Evolutionary conservation across 192 early-diverging fungal genomes (phyloP).

Genomic region (Gaertneriomyces semiglobifer): DNA sequence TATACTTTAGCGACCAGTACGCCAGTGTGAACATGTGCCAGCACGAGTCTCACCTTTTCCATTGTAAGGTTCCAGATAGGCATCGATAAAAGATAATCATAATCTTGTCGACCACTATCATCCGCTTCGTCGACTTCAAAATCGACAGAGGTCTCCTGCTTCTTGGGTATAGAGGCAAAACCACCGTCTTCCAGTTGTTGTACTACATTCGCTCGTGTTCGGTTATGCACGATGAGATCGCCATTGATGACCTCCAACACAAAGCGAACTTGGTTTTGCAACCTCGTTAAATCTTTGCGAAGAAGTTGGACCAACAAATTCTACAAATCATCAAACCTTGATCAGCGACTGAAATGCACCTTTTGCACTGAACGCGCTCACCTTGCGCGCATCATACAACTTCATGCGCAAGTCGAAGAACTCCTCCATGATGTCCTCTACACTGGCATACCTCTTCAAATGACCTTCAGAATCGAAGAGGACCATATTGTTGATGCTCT

Average conservation of each 20-base stretch:
- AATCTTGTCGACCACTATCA: conserved; percentile 35
- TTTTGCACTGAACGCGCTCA: conserved; percentile 21
- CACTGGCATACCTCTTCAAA: conserved; percentile 64
- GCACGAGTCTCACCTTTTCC: conserved; percentile 51
- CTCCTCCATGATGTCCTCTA: conserved; percentile 76
- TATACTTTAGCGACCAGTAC: not conserved
- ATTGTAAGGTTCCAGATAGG: conserved; percentile 77
- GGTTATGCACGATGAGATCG: conserved; percentile 68
- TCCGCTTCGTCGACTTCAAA: conserved; percentile 23
- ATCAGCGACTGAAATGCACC: too few species aligned
- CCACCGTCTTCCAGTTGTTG: conserved; percentile 54
- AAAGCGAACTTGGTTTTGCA: conserved; percentile 75
- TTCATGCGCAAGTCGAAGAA: conserved; percentile 76
- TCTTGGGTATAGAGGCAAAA: conserved; percentile 54
- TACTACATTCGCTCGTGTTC: conserved; percentile 66
- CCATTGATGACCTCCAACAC: conserved; percentile 76
- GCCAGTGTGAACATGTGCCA: not conserved
- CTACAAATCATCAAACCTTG: not conserved
- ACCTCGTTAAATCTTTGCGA: conserved; percentile 55
- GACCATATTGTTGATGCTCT: conserved; percentile 80
- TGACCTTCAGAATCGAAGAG: conserved; percentile 76
- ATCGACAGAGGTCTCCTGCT: conserved; percentile 41
- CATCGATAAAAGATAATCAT: conserved; percentile 80
- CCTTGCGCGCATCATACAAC: conserved; percentile 80
- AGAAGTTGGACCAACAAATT: conserved; percentile 52